Percentiles rank a stretch among this genome's conserved stretches.
phyloP scores from a whole-genome alignment of 257 asterid species.

The Thymus mandschuricus region DNA sequence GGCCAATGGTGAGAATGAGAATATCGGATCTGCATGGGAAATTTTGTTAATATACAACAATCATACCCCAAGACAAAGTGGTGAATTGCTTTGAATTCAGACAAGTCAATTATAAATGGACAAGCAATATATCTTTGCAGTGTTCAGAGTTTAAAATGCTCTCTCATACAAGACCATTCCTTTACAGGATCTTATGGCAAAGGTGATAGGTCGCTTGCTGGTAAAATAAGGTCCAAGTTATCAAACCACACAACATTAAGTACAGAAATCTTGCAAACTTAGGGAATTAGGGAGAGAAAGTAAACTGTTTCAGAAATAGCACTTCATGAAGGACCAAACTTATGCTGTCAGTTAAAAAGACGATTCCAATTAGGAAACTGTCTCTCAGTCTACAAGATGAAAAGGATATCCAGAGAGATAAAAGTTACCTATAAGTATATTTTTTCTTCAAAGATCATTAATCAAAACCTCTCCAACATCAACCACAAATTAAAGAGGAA shows the following conservation, averaged over 20 bases:
- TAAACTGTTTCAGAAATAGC: background rate
- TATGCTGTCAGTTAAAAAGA: background rate
- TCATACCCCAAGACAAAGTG: background rate
- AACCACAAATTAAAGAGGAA: too few relatives aligned
- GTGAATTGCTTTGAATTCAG: background rate
- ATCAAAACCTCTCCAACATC: conserved; percentile 2
- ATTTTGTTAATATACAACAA: conserved; percentile 24
- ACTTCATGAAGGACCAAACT: background rate
- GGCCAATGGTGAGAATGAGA: conserved; percentile 96
- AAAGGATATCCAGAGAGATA: background rate
- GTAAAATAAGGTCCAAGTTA: too few relatives aligned
- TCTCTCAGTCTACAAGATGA: background rate
- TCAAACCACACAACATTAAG: background rate
- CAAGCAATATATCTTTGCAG: background rate
- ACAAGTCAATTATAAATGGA: background rate
- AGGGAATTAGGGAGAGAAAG: conserved; percentile 19
- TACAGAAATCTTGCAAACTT: background rate
- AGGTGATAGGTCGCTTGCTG: too few relatives aligned
- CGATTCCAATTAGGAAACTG: background rate
- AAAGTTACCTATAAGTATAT: background rate
- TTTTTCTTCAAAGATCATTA: background rate
- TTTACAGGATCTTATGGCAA: background rate
- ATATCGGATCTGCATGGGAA: conserved; percentile 75
- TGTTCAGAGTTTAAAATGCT: conserved; percentile 5
- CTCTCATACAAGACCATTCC: background rate